These are phyloP conservation scores for Lentinula sp. DNA, from an alignment of 768 basidiomycete genomes.

Conservation along the genomic window DNA sequence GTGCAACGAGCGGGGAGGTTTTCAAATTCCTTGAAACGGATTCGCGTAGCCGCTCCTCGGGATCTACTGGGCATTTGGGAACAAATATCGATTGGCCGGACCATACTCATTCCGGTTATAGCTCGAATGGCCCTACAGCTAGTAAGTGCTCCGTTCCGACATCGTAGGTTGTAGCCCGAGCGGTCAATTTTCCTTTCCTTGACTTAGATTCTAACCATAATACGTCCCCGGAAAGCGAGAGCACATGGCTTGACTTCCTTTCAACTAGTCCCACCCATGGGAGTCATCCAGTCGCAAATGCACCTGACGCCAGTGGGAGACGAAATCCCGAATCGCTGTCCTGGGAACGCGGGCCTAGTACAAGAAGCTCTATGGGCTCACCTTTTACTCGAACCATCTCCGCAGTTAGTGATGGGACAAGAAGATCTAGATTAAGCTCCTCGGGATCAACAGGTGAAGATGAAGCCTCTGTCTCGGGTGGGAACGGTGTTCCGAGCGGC, in stretches of 20 bases:
- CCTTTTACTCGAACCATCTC: constrained; percentile 4
- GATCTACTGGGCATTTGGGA: neutral
- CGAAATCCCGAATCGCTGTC: constrained; percentile 18
- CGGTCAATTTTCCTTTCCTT: neutral
- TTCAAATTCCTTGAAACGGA: constrained; percentile 4
- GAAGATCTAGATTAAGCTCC: constrained; percentile 1
- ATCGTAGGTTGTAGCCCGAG: neutral
- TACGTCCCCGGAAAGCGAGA: constrained; percentile 6
- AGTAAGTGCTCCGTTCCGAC: neutral
- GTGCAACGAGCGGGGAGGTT: neutral
- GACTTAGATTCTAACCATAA: constrained; percentile 1
- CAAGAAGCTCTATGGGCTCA: neutral
- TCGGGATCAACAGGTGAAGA: constrained; percentile 4
- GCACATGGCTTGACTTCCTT: constrained; percentile 26
- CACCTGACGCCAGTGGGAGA: constrained; percentile 5
- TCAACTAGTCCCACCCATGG: constrained; percentile 12
- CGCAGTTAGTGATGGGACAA: neutral
- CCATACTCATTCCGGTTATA: neutral
- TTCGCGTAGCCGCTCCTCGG: neutral
- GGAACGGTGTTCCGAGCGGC: neutral
- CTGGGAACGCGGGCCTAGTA: constrained; percentile 18
- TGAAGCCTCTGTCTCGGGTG: constrained; percentile 2
- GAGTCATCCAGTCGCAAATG: neutral
- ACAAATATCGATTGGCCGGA: constrained; percentile 3
- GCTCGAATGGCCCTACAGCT: neutral